Conservation (phyloP, 2,329 filamentous ascomycete species). For the Xylariaceae sp. region DNA sequence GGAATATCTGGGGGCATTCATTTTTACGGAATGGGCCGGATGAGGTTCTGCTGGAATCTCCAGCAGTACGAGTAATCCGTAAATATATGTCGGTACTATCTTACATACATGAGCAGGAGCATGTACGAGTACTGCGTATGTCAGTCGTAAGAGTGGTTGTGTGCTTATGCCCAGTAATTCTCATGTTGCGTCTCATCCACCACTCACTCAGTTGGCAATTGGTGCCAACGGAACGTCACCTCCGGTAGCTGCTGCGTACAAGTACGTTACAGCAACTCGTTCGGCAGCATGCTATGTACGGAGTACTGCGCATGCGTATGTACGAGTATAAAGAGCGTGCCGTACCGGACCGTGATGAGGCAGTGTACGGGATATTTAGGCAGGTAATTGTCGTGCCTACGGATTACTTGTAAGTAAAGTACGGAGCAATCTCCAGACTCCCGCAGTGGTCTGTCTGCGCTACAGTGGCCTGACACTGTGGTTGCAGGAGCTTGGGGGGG, state of each 20-base stretch:
- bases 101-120: not conserved
- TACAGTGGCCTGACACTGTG: not conserved
- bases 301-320: not conserved
- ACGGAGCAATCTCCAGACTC: no score
- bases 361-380: no score
- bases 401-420: no score
- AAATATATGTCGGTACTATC: not conserved
- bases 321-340: not conserved
- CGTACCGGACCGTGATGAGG: no score
- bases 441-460: not conserved
- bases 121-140: no score
- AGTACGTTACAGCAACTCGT: not conserved
- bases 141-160: no score
- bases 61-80: no score
- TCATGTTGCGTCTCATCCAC: not conserved
- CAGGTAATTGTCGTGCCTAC: no score
- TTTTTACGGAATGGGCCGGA: no score
- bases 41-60: no score
- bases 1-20: no score
- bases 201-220: conserved; percentile 3
- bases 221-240: conserved; percentile 9
- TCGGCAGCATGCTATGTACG: not conserved
- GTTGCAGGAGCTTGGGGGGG: not conserved
- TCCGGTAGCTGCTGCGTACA: not conserved
- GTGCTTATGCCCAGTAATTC: no score